A percentile compares a stretch with the other conserved stretches of the same genome.
These are phyloP conservation scores for Sutorius australiensis DNA, from an alignment of 768 basidiomycete genomes.

Conservation along the genomic window DNA sequence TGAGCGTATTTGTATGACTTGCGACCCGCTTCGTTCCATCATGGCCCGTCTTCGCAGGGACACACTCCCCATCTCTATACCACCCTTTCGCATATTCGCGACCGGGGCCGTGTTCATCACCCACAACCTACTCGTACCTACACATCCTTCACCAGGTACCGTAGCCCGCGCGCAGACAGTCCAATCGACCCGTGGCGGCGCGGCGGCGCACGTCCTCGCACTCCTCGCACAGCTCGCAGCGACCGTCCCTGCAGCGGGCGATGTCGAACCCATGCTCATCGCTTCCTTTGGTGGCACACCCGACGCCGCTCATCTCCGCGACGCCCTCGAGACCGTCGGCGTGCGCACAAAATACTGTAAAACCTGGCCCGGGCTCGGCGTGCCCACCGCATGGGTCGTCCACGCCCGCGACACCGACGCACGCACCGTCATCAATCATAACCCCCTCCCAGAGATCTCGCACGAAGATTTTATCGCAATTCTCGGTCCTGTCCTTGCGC, in stretches of 20 bases:
- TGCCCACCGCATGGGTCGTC: conserved; percentile 80
- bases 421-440: conserved; percentile 79
- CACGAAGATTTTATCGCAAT: conserved; percentile 83
- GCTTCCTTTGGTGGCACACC: conserved; percentile 71
- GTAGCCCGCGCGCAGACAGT: conserved; percentile 72
- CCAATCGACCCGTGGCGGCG: conserved; percentile 62
- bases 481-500: conserved; percentile 75
- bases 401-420: conserved; percentile 64
- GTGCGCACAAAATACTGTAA: conserved; percentile 73
- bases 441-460: conserved; percentile 80
- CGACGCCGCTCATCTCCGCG: conserved; percentile 60
- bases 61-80: conserved; percentile 15
- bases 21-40: neutral
- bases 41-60: conserved; percentile 31
- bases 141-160: conserved; percentile 54
- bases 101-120: conserved; percentile 80
- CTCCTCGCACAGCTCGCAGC: conserved; percentile 62
- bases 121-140: conserved; percentile 60
- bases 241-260: conserved; percentile 25
- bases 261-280: conserved; percentile 55
- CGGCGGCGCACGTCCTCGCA: conserved; percentile 66
- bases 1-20: neutral
- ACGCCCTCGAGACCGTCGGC: conserved; percentile 62
- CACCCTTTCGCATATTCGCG: conserved; percentile 62
- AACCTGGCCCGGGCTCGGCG: conserved; percentile 64